Percentiles rank a stretch among this genome's conserved stretches.
Evolutionary conservation across 139 green algal genomes (phyloP).

Genomic region (Chlamydomonas sp.): DNA sequence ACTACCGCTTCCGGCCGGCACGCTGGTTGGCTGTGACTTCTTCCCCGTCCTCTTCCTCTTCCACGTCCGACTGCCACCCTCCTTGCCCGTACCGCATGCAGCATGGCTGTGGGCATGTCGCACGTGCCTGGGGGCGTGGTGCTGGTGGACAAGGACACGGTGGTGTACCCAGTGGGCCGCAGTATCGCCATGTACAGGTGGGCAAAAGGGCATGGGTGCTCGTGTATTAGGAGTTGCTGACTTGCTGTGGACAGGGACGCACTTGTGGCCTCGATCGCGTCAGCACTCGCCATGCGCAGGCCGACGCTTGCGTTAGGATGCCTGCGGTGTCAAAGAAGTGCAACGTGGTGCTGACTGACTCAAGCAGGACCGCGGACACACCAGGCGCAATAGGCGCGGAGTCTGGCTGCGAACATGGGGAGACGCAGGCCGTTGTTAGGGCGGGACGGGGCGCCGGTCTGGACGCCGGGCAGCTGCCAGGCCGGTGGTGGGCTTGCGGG

Average conservation of each 20-base stretch:
- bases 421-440: too few relatives aligned
- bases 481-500: too few relatives aligned
- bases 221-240: background rate
- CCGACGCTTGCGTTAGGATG: background rate
- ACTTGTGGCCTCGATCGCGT: background rate
- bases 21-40: too few relatives aligned
- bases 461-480: too few relatives aligned
- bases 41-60: background rate
- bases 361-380: background rate
- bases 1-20: too few relatives aligned
- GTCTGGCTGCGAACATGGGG: too few relatives aligned
- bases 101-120: conserved; percentile 40
- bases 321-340: background rate
- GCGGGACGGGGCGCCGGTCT: too few relatives aligned
- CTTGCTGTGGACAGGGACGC: background rate
- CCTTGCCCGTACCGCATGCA: background rate
- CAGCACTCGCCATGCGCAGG: background rate
- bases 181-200: conserved; percentile 46
- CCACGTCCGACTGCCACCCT: background rate
- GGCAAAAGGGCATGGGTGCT: background rate
- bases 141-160: conserved; percentile 34
- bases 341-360: background rate
- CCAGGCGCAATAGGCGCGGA: too few relatives aligned
- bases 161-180: conserved; percentile 43
- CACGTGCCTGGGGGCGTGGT: conserved; percentile 40